Evolutionary conservation across 2,329 filamentous ascomycete species (phyloP).

Genomic region (Alternaria sp.): DNA sequence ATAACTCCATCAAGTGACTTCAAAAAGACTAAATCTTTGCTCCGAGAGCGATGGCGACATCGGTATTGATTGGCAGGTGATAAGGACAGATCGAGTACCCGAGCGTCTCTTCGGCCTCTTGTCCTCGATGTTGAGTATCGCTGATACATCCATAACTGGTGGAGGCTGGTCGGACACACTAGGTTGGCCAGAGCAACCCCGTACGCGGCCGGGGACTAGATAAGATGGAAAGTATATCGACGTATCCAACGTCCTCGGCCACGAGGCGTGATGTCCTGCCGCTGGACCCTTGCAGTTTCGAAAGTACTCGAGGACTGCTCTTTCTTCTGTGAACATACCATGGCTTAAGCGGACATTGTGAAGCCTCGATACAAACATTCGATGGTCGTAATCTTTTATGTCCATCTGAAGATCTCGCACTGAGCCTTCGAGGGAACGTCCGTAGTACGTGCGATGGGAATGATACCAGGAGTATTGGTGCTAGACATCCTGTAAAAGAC

Average conservation of each 20-base stretch:
- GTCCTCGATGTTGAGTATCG: neutral
- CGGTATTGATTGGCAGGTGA: neutral
- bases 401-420: neutral
- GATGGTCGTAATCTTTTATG: neutral
- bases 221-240: neutral
- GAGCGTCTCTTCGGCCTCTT: neutral
- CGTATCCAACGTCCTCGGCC: neutral
- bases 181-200: neutral
- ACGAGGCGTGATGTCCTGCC: neutral
- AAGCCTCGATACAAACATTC: too few relatives aligned
- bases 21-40: accelerated
- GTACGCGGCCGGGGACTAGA: neutral
- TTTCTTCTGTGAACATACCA: neutral
- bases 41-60: neutral
- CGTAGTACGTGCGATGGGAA: neutral
- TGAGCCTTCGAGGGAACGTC: neutral
- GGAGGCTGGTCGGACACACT: neutral
- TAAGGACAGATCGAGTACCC: neutral
- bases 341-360: neutral
- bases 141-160: neutral
- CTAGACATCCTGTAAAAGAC: neutral
- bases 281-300: neutral
- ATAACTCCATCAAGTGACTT: neutral
- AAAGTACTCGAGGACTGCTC: neutral
- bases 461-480: neutral